A percentile compares a stretch with the other conserved stretches of the same genome.
Evolutionary conservation across 2,329 filamentous ascomycete genomes (phyloP).

Genomic region (Fusarium torulosum): DNA sequence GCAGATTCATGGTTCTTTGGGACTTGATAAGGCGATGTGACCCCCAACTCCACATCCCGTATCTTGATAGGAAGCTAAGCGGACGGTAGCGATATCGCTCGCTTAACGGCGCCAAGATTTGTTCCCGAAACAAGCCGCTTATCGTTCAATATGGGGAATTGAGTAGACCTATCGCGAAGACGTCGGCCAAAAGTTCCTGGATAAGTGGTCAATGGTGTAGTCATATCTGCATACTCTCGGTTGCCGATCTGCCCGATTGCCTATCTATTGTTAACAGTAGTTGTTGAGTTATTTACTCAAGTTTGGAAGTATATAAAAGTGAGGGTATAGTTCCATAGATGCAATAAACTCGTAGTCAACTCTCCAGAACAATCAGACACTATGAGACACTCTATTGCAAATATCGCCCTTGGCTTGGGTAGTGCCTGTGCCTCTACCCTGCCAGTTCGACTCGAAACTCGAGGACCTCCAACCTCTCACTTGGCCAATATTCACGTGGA

Average conservation of each 20-base stretch:
- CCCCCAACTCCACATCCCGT: neutral
- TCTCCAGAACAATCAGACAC: neutral
- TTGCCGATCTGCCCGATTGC: neutral
- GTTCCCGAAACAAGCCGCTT: neutral
- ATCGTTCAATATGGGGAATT: neutral
- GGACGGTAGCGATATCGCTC: neutral
- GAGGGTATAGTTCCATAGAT: fast-evolving
- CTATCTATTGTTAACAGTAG: neutral
- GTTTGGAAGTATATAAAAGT: neutral
- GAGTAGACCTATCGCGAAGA: neutral
- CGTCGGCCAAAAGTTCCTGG: neutral
- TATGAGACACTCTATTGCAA: conserved; percentile 8
- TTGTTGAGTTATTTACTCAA: neutral
- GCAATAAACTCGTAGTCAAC: fast-evolving
- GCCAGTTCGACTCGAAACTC: neutral
- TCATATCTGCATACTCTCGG: neutral
- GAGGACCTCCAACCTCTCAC: conserved; percentile 5
- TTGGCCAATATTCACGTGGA: conserved; percentile 9
- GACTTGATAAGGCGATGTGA: neutral
- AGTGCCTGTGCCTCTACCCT: conserved; percentile 5
- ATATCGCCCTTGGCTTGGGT: neutral
- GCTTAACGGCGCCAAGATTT: neutral
- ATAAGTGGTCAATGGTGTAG: neutral
- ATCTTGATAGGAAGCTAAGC: neutral
- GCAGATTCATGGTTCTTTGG: neutral